phyloP scores from a whole-genome alignment of 129 eudicot species.

The Kitagawia praeruptora region DNA sequence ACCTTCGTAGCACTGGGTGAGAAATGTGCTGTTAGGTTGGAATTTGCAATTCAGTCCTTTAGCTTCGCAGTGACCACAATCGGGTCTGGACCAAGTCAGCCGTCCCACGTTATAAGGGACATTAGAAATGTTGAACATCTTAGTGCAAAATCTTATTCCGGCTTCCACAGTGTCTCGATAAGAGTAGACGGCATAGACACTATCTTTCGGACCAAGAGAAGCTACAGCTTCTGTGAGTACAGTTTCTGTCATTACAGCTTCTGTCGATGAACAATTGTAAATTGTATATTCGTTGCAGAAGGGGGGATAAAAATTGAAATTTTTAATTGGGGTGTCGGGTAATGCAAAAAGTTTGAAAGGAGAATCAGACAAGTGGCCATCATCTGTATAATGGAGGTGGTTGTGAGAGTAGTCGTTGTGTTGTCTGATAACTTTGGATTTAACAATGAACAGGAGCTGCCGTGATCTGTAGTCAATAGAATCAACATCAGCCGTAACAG shows the following conservation, averaged over 20 bases:
- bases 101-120: neutral
- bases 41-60: conserved; percentile 6
- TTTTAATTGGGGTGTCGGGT: neutral
- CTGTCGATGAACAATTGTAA: neutral
- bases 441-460: neutral
- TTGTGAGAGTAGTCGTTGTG: neutral
- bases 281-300: neutral
- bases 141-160: neutral
- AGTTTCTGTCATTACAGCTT: too few relatives aligned
- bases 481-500: neutral
- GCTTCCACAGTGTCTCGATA: neutral
- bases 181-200: neutral
- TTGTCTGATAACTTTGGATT: neutral
- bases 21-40: neutral
- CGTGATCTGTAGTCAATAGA: neutral
- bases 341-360: neutral
- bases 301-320: neutral
- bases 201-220: too few relatives aligned
- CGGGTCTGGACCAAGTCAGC: neutral
- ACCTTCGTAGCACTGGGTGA: neutral
- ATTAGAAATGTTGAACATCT: neutral
- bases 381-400: neutral
- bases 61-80: conserved; percentile 3
- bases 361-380: neutral
- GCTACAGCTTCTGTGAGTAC: too few relatives aligned